Conservation (phyloP, 805 yeast species). For the Saccharomycodes ludwigii region DNA sequence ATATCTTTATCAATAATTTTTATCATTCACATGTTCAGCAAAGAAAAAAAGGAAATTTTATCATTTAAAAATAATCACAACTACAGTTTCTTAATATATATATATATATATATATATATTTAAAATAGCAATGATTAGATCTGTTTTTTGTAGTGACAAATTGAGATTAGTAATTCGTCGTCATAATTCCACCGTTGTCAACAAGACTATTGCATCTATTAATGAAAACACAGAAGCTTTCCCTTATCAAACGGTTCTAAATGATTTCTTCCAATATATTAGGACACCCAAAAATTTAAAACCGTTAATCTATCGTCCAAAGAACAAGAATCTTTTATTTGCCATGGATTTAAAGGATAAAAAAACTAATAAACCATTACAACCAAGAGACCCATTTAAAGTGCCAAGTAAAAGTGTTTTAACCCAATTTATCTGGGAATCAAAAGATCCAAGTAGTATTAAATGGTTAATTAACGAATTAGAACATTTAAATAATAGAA, state of each 20-base stretch:
- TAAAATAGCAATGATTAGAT: too few relatives aligned
- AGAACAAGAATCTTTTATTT: slow-evolving; percentile 25
- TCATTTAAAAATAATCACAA: too few relatives aligned
- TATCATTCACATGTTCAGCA: too few relatives aligned
- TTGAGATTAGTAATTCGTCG: too few relatives aligned
- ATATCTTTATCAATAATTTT: too few relatives aligned
- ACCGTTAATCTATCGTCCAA: slow-evolving; percentile 29
- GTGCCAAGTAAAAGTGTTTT: slow-evolving; percentile 19
- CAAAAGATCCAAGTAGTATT: slow-evolving; percentile 11
- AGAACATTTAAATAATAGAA: background rate
- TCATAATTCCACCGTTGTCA: background rate
- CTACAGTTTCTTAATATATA: too few relatives aligned
- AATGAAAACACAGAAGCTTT: background rate
- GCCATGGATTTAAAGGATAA: slow-evolving; percentile 30
- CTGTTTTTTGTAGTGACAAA: too few relatives aligned
- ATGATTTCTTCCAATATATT: slow-evolving; percentile 23
- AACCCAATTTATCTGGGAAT: slow-evolving; percentile 14
- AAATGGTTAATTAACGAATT: slow-evolving; percentile 4
- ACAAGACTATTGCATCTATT: slow-evolving; percentile 9
- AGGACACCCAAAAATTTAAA: slow-evolving; percentile 22
- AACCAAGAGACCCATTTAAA: slow-evolving; percentile 22
- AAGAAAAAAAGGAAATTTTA: too few relatives aligned
- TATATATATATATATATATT: too few relatives aligned
- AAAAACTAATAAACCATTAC: slow-evolving; percentile 20
- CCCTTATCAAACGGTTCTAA: slow-evolving; percentile 12